Conservation (phyloP, 2,329 filamentous ascomycete genomes). For the Claviceps paspali region DNA sequence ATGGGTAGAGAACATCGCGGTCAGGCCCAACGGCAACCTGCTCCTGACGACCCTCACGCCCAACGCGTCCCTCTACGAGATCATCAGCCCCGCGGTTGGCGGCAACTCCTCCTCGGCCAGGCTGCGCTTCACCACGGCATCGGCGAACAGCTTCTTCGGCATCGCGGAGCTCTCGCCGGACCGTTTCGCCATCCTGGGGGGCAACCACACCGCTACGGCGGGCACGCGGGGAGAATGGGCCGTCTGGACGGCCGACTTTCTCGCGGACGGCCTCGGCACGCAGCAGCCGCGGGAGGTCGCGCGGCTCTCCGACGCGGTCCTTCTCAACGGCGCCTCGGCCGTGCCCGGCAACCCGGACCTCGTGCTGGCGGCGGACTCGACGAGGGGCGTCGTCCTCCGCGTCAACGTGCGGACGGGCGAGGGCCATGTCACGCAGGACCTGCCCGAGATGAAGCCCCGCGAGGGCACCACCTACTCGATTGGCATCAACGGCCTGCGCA, state of each 20-base stretch:
- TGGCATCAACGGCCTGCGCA: constrained; percentile 22
- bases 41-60: constrained; percentile 3
- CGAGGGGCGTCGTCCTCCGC: constrained; percentile 11
- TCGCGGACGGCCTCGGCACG: fast-evolving
- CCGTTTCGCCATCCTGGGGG: constrained; percentile 3
- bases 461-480: constrained; percentile 18
- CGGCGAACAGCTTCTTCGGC: constrained; percentile 2
- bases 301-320: not conserved
- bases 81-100: not conserved
- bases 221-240: not conserved
- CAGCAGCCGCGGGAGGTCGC: too few species aligned
- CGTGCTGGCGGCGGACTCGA: constrained; percentile 9
- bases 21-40: constrained; percentile 4
- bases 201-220: constrained; percentile 1
- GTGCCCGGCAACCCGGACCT: not conserved
- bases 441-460: constrained; percentile 22
- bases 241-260: not conserved
- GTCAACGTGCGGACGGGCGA: constrained; percentile 11
- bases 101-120: not conserved
- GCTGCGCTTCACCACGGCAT: not conserved
- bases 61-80: constrained; percentile 1
- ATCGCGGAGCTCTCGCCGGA: constrained; percentile 2
- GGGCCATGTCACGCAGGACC: constrained; percentile 8
- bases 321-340: not conserved
- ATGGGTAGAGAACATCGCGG: constrained; percentile 6